phyloP scores from a whole-genome alignment of 306 rosid species.

The Gastrolobium bilobum region DNA sequence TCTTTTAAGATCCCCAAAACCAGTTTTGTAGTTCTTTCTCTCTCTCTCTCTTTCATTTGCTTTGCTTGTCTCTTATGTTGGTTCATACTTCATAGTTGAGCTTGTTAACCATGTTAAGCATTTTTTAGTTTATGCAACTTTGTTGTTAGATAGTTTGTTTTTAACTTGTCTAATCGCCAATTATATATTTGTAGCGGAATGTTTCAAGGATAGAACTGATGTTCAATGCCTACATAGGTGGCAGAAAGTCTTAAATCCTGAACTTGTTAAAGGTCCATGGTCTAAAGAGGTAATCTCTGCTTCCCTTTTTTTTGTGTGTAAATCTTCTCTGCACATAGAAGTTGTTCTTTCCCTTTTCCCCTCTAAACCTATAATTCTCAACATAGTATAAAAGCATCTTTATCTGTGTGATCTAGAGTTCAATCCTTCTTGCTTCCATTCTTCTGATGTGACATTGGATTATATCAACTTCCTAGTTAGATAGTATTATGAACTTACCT shows the following conservation, averaged over 20 bases:
- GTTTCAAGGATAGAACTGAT: conserved; percentile 96
- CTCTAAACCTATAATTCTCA: background rate
- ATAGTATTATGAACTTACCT: conserved; percentile 39
- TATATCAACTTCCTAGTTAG: background rate
- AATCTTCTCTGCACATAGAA: background rate
- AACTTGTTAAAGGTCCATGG: conserved; percentile 99
- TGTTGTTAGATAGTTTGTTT: conserved; percentile 37
- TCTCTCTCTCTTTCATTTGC: background rate
- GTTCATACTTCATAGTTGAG: background rate
- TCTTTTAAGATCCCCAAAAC: conserved; percentile 14
- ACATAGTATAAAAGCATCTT: background rate
- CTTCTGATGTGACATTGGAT: background rate
- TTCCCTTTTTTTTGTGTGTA: conserved; percentile 20
- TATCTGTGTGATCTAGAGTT: background rate
- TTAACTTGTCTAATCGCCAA: conserved; percentile 47
- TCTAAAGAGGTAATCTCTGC: conserved; percentile 85
- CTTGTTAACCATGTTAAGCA: conserved; percentile 1
- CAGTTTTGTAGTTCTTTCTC: background rate
- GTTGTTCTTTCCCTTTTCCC: conserved; percentile 7
- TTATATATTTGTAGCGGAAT: conserved; percentile 73
- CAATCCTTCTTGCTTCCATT: conserved; percentile 1
- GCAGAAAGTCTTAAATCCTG: conserved; percentile 99
- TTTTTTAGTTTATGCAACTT: conserved; percentile 22
- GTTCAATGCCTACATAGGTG: conserved; percentile 99
- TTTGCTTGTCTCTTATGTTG: conserved; percentile 6